Percentiles rank a stretch among this genome's conserved stretches.
Evolutionary conservation across 106 monocot species (phyloP).

Genomic region (Acanthochlamys bracteata): DNA sequence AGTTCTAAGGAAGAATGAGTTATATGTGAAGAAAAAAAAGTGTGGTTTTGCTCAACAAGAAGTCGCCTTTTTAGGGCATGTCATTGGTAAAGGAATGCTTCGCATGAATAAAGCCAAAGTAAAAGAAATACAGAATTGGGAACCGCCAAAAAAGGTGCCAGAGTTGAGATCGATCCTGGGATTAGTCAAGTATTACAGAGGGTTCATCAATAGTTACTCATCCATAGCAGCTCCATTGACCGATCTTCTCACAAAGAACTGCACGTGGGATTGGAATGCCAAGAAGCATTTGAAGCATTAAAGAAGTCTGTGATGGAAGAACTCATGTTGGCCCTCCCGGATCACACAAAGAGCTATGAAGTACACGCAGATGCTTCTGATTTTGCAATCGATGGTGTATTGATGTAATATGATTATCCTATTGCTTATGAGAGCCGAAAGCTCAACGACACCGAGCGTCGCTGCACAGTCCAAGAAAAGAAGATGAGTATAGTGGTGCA

Average conservation of each 20-base stretch:
- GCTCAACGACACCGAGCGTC: neutral
- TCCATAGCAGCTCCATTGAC: neutral
- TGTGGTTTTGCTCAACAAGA: no score
- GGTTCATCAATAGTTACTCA: neutral
- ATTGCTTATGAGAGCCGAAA: neutral
- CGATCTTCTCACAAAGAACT: neutral
- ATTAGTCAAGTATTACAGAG: neutral
- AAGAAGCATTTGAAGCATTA: neutral
- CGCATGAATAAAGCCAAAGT: no score
- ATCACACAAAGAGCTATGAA: neutral
- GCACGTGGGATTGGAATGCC: neutral
- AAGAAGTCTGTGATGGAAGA: neutral
- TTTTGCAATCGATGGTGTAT: neutral
- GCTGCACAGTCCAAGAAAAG: neutral
- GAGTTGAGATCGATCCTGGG: conserved; percentile 1
- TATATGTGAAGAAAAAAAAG: no score
- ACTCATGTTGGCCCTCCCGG: neutral
- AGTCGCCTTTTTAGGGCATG: no score
- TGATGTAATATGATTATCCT: neutral
- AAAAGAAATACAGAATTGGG: no score
- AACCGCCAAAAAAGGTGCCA: neutral
- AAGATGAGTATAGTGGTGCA: no score
- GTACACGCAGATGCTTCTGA: neutral
- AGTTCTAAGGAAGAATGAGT: no score
- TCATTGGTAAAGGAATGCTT: no score